Percentiles rank a stretch among this genome's conserved stretches.
These are phyloP conservation scores for Microbotryum scabiosae DNA, from an alignment of 1,284 basidiomycete genomes.

Conservation along the genomic window DNA sequence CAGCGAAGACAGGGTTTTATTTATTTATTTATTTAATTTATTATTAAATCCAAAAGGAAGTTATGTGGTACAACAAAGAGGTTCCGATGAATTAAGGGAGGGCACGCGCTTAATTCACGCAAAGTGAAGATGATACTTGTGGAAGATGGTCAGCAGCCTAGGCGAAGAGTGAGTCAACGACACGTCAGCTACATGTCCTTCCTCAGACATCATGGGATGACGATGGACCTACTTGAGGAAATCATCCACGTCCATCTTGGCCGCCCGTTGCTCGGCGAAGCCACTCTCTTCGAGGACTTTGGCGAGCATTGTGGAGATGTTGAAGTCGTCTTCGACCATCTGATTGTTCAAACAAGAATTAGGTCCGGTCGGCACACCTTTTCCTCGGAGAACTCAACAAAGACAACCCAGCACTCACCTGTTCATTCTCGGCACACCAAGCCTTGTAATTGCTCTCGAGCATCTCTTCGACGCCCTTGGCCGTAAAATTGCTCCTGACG, in stretches of 20 bases:
- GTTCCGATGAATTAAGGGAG: no score
- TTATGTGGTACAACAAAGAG: no score
- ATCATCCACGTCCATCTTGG: conserved; percentile 78
- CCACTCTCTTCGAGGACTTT: conserved; percentile 61
- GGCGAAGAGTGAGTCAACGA: no score
- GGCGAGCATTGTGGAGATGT: conserved; percentile 68
- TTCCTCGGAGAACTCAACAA: not conserved
- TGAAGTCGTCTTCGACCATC: conserved; percentile 62
- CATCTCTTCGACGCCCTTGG: conserved; percentile 90
- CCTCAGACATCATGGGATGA: not conserved
- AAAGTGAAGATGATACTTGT: conserved; percentile 74
- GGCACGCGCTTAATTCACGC: conserved; percentile 41
- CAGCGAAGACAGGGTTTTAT: not conserved
- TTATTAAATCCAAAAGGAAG: no score
- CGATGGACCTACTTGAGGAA: conserved; percentile 55
- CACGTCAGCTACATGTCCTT: no score
- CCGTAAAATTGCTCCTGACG: conserved; percentile 74
- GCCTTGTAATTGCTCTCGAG: conserved; percentile 88
- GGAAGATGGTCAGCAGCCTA: conserved; percentile 65
- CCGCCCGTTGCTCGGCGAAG: conserved; percentile 60
- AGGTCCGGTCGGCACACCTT: not conserved
- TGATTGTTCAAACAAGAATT: conserved; percentile 36
- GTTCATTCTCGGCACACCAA: conserved; percentile 71
- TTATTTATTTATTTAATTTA: no score
- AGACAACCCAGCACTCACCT: conserved; percentile 2